Base-by-base conservation (phyloP, 2,329 filamentous ascomycete species). In the Scedosporium apiospermum region DNA sequence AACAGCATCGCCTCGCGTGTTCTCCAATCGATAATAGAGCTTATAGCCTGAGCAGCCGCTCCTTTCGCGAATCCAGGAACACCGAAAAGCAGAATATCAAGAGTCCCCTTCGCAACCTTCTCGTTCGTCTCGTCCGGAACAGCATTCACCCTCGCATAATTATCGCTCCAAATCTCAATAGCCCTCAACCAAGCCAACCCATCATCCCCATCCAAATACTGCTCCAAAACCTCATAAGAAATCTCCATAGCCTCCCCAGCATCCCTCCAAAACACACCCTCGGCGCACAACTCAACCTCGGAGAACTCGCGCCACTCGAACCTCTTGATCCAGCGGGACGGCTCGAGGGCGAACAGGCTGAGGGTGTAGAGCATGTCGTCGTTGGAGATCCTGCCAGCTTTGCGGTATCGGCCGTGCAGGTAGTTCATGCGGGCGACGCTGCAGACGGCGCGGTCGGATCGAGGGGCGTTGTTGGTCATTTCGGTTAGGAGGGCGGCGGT, bases 321-420 rank as follows among this genome's bases (percentile, higher is more conserved):
- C 5, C 68, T 69, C 5, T 76, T 66, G 18, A 84, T 77, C 76
- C 83, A 87, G 7, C 78, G 72, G 6, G 78, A 69, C 0, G 84
- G 82, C 65, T 88, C 81, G 2, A 82, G 71, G 1, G 81, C 78
- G 66, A 87, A 87, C 0, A 87, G 71, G 12, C 79, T 76, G 0
- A 89, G 76, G 0, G 86, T 89, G 71, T 87, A 88, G 0, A 89
- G 76, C 76, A 88, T 79, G 65, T 89, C 87, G 14, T 80, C 76
- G 57, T 88, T 81, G 4, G 76, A 76, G 65, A 89, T 89, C 67
- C 82, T 82, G 46, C 83, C 82, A 0, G 80, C 75, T 58, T 79
- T 76, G 58, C 81, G 80, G 69, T 88, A 88, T 2, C 76, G 72
- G 23, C 72, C 71, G 70, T 89, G 87, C 3, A 89, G 74, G 68